Base-by-base conservation (phyloP, 129 eudicot genomes). In the Apium graveolens region DNA sequence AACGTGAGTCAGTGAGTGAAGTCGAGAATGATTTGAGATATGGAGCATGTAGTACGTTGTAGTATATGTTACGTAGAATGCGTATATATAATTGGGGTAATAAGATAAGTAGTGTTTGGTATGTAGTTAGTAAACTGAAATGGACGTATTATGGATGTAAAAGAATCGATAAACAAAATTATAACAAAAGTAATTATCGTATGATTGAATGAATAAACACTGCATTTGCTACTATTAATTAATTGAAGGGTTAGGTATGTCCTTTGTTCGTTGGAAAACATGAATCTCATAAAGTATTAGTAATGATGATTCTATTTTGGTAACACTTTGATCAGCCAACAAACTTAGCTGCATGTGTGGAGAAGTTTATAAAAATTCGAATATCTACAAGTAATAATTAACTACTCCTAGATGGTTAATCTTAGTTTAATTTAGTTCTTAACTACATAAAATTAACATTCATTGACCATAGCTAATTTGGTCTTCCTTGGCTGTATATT, bases 1-100 rank as follows among this genome's bases (percentile, higher is more conserved):
- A 66, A 66, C 72, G 72, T 66, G 72, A 66, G 72, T 66, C 72
- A 13, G 71, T 65, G 71, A 65, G 71, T 65, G 39, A 63, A 65
- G 21, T 65, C 38, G 70, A 65, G 72, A 31, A 66, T 27, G 72
- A 66, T 29, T 60, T 66, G 14, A 66, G 72, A 31, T 14, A 66
- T 66, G 71, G 71, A 65, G 1, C 71, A 65, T 11, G 38, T 27
- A 27, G 34, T 27, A 63, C 27, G 70, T 27, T 63, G 70, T 26
- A 29, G 72, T 66, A 66, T 66, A 13, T 66, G 72, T 66, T 4
- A 66, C 39, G 72, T 66, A 32, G 37, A 63, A 66, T 66, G 13
- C 68, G 3, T 62, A 27, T 62, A 62, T 26, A 20, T 24, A 57
- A n/a, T 60, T 26, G 68, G 26, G 68, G 26, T 60, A 66, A 13